Evolutionary conservation across 495 filamentous ascomycete species (phyloP), one percentile per base, ranked within the genome.

Genomic region (Gamarada debralockiae): DNA sequence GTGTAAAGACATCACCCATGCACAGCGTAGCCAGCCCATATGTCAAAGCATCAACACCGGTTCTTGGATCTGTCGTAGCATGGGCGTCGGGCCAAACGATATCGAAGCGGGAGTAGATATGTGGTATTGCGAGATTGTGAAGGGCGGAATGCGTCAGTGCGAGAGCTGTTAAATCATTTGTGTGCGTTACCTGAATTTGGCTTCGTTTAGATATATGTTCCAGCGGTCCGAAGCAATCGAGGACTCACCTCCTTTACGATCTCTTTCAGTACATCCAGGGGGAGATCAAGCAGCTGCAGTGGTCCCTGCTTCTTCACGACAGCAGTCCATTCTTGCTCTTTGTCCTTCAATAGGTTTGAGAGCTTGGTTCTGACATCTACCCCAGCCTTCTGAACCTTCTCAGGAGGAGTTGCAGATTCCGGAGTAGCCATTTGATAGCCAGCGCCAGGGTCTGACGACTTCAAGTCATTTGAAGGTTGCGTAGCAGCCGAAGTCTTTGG

Each of bases 61-160:
- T 79, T 12, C 84, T 77, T 44, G 86, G 80, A 52, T 88, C 83
- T 3, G 80, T 73, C 2, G 80, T 69, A 18, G 77, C 70, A 39
- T 78, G 71, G 5, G 77, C 80, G 57, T 95, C 89, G 0, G 92
- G 92, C 92, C 92, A 97, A 34, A 93, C 85, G 55, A 96, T 96
- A 64, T 96, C 89, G 65, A 97, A 96, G 22, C 89, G 82, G 1
- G 88, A 87, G 66, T 97, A 97, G 61, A 97, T 95, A 48, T 86
- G 81, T 9, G 90, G 90, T 14, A 92, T 85, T 0, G 87, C 82
- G 38, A 97, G 74, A 36, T 73, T 70, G 70, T 96, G 88, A 13
- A 97, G 78, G n/a, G 85, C 80, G 15, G 89, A 92, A 69, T 90
- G 89, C 27, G 89, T 89, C 42, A 90, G 72, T 6, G 91, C 89